phyloP scores from a whole-genome alignment of 2,329 filamentous ascomycete genomes.

The Zymoseptoria pseudotritici region DNA sequence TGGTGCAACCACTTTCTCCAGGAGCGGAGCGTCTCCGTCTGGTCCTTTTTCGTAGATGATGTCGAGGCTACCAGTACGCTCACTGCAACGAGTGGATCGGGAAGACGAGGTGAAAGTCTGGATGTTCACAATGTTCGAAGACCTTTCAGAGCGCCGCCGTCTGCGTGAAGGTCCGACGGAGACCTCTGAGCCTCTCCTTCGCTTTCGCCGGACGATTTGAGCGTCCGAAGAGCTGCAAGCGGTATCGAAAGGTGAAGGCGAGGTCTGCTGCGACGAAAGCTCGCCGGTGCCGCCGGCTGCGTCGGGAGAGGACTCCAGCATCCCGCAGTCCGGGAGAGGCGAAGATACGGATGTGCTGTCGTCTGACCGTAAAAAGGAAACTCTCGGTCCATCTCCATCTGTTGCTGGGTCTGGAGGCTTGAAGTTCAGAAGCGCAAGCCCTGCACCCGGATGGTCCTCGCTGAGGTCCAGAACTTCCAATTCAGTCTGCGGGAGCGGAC shows the following conservation, averaged over 20 bases:
- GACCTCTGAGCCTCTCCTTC: not conserved
- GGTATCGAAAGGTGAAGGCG: not conserved
- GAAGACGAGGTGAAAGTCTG: too few relatives aligned
- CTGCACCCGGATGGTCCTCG: not conserved
- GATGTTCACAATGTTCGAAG: too few relatives aligned
- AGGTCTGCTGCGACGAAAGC: not conserved
- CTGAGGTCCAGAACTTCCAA: not conserved
- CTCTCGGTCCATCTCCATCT: not conserved
- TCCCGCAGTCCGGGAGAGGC: not conserved
- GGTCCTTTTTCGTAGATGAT: not conserved
- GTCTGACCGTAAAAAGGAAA: not conserved
- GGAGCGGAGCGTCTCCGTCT: not conserved
- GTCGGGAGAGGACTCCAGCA: not conserved
- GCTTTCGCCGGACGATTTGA: not conserved
- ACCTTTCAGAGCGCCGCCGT: too few relatives aligned
- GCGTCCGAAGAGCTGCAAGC: not conserved
- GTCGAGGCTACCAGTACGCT: not conserved
- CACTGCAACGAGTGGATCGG: too few relatives aligned
- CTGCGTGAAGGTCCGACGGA: not conserved
- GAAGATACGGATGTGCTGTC: not conserved
- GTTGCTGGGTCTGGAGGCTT: not conserved
- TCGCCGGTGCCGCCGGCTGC: not conserved
- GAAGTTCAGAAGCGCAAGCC: not conserved
- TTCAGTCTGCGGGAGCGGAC: not conserved
- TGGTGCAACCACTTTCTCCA: not conserved